Base-by-base conservation (phyloP, 2,329 filamentous ascomycete genomes). In the Alternaria conjuncta region DNA sequence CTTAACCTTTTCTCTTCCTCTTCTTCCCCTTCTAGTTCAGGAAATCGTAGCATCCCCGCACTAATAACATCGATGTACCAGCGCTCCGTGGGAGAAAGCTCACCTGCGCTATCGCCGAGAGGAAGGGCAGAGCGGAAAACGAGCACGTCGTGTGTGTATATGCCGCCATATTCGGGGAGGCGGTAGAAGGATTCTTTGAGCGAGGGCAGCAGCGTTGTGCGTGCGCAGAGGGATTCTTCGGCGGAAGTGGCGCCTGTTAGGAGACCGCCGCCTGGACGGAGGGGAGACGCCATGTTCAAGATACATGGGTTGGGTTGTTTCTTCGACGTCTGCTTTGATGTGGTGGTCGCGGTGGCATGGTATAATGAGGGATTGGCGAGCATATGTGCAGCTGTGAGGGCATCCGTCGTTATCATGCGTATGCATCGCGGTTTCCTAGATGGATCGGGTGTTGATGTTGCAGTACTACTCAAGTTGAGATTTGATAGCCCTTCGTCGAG, bases 261-360 rank as follows among this genome's bases (percentile, higher is more conserved):
- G 28, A 90, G 85, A 0, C 88, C 89, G 8, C 88, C 88, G 12
- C 89, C 89, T 0, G 88, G 86, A 0, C 84, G 83, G 0, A 89
- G 82, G 0, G 87, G 86, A 0, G 88, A 90, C 0, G 87, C 88
- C 87, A 90, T 90, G 74, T 89, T 90, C 4, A 90, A 80, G 23
- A 90, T 80, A 5, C 83, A 86, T 2, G 87, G 82, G 41, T 84
- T 84, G 1, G 72, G 68, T 11, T 74, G 50, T 36, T 77, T 74
- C 21, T 69, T 72, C 4, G 30, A 51, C 5, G 50, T 44, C 15
- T 55, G 20, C 32, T 67, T 63, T 2, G 49, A 12, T 30, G 28
- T 9, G 53, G 13, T 23, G 6, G 15, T 26, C 4, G 41, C 28
- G 46, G 23, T 43, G n/a, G 18, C 18, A 43, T 50, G 6, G 57